Base-by-base conservation (phyloP, 768 basidiomycete species). In the Russula brevipes region DNA sequence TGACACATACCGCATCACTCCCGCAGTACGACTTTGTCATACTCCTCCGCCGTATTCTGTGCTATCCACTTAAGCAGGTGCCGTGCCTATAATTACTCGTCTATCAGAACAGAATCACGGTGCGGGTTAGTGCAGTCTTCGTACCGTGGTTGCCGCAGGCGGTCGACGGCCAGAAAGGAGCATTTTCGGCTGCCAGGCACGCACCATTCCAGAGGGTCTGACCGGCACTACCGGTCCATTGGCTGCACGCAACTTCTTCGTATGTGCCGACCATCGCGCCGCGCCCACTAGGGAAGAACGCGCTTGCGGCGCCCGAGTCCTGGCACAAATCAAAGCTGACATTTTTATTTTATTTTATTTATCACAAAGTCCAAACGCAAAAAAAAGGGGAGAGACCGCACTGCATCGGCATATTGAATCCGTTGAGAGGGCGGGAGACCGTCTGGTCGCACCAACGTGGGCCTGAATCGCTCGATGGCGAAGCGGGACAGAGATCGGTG, bases 251-350 rank as follows among this genome's bases (percentile, higher is more conserved):
- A 17, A 84, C 83, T 69, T 86, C 83, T 5, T 73, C 74, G 71
- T 77, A 86, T 3, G 76, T 76, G 14, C 83, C 84, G 9, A 78
- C 76, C 64, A 85, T 70, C 19, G 84, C 83, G 16, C 80, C 80
- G 67, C 24, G 24, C 24, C 80, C 70, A 0, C 76, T 76, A 1
- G 83, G 82, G 80, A 85, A 86, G 76, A 85, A 85, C 7, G 75
- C 76, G 1, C 42, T 63, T 14, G 80, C 62, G 10, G 80, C 82
- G 50, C 84, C 82, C 10, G 82, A 83, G 63, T 85, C 85, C 54
- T 80, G 72, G 69, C 84, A 86, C 47, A 86, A 78, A 70, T 85
- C 84, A 69, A 85, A 86, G 71, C 84, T 85, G 54, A 1, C 17
- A 39, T 39, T 11, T 10, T 8, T n/a, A 24, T 52, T 17, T 50